Percentiles rank a stretch among this genome's conserved stretches.
Conservation (phyloP, 164 flowering plant species). For the Umbilicus rupestris region DNA sequence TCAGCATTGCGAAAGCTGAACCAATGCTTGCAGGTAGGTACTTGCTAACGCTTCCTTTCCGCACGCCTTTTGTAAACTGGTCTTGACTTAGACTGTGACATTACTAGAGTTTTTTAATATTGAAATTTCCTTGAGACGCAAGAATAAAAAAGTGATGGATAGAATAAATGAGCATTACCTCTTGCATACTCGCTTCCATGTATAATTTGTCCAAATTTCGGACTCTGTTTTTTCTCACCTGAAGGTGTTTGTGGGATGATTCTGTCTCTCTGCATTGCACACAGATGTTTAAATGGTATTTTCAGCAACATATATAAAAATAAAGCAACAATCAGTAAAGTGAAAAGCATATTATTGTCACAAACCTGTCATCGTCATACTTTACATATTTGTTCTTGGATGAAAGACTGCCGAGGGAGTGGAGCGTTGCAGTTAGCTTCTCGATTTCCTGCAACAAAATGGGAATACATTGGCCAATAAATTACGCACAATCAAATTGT, state of each 20-base stretch:
- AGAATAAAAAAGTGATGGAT: too few species aligned
- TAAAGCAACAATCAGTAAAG: neutral
- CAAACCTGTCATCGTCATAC: slow-evolving; percentile 76
- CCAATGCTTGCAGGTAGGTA: too few species aligned
- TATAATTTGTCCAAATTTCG: slow-evolving; percentile 49
- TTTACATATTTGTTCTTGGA: slow-evolving; percentile 52
- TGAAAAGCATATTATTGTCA: slow-evolving; percentile 4
- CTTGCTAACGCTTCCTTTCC: slow-evolving; percentile 44
- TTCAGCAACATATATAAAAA: neutral
- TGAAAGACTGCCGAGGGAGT: slow-evolving; percentile 42
- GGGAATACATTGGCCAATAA: neutral
- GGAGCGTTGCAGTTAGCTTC: slow-evolving; percentile 47
- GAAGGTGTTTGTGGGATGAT: slow-evolving; percentile 60
- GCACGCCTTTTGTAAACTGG: slow-evolving; percentile 78
- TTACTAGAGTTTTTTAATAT: too few species aligned
- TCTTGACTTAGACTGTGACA: slow-evolving; percentile 48
- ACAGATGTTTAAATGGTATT: neutral
- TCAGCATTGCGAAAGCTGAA: too few species aligned
- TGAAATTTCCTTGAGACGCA: too few species aligned
- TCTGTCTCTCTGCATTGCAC: slow-evolving; percentile 55
- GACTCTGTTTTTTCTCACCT: slow-evolving; percentile 50
- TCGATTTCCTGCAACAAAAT: slow-evolving; percentile 62
- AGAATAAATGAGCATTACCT: too few species aligned
- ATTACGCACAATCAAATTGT: too few species aligned
- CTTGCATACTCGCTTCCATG: slow-evolving; percentile 61